Percentiles rank a stretch among this genome's conserved stretches.
Conservation (phyloP, 176 grass and related monocot genomes). For the Olyra latifolia region DNA sequence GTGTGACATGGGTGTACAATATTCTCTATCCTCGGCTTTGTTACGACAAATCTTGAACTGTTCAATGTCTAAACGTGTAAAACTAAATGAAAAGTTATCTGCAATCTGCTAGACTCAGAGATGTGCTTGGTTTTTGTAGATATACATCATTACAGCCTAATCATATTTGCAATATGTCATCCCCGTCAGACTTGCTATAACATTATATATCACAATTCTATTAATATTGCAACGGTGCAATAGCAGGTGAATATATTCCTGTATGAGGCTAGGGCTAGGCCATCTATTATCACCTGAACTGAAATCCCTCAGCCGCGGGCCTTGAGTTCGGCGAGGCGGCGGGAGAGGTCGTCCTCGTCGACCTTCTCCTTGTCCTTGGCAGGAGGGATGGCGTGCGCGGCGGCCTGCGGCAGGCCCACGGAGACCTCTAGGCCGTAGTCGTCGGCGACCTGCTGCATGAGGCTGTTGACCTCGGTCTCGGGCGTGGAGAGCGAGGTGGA, state of each 20-base stretch:
- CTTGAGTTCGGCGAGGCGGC: conserved; percentile 80
- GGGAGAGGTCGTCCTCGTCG: conserved; percentile 88
- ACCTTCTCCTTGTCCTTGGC: conserved; percentile 93
- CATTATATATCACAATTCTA: neutral
- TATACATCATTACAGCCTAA: neutral
- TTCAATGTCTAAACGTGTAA: neutral
- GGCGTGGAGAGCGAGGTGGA: conserved; percentile 93
- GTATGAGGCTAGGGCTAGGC: neutral
- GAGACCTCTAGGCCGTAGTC: conserved; percentile 96
- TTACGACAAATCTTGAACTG: neutral
- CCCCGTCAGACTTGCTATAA: neutral
- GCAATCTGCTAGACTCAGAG: neutral
- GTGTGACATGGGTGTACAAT: neutral
- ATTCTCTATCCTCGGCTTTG: neutral
- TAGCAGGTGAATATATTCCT: neutral
- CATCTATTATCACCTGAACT: conserved; percentile 34
- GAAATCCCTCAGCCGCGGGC: conserved; percentile 53
- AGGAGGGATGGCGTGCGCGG: conserved; percentile 67
- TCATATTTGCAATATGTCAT: no score
- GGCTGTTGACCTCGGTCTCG: conserved; percentile 93
- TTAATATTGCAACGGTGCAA: neutral
- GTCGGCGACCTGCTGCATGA: conserved; percentile 97
- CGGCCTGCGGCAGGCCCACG: conserved; percentile 74
- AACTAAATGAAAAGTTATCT: neutral
- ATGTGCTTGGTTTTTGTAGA: neutral